Evolutionary conservation across 2,329 filamentous ascomycete genomes (phyloP).

Genomic region (Penicillium sp.): DNA sequence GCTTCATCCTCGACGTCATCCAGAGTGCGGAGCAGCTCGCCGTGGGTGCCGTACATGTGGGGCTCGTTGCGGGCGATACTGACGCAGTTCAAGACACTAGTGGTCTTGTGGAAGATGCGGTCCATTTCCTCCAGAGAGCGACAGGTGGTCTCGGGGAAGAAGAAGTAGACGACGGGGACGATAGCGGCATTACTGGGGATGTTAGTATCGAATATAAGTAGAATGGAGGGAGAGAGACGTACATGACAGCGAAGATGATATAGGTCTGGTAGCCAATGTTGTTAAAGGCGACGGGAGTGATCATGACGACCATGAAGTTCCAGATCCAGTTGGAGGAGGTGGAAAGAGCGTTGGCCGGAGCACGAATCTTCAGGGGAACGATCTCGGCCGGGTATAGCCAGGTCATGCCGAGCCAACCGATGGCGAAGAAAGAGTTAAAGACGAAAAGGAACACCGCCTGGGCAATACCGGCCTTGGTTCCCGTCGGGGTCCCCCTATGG

Average conservation of each 20-base stretch:
- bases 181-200: constrained; percentile 49
- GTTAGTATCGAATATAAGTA: constrained; percentile 5
- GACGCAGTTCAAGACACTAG: constrained; percentile 48
- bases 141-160: constrained; percentile 58
- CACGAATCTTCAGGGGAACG: constrained; percentile 55
- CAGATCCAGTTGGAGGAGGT: constrained; percentile 59
- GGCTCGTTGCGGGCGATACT: constrained; percentile 50
- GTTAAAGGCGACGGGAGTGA: constrained; percentile 58
- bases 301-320: constrained; percentile 64
- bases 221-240: constrained; percentile 19
- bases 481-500: constrained; percentile 1
- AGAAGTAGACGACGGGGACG: constrained; percentile 56
- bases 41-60: constrained; percentile 55
- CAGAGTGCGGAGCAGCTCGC: constrained; percentile 53
- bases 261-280: constrained; percentile 55
- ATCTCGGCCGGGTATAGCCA: constrained; percentile 52
- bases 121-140: constrained; percentile 66
- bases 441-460: constrained; percentile 51
- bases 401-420: constrained; percentile 60
- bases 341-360: constrained; percentile 60
- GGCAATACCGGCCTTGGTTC: constrained; percentile 24
- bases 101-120: constrained; percentile 58
- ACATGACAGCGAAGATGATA: constrained; percentile 54
- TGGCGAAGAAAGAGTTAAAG: constrained; percentile 64
- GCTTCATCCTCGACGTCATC: constrained; percentile 43